phyloP scores from a whole-genome alignment of 2,329 filamentous ascomycete species.

The Chrysosporium keratinophilum region DNA sequence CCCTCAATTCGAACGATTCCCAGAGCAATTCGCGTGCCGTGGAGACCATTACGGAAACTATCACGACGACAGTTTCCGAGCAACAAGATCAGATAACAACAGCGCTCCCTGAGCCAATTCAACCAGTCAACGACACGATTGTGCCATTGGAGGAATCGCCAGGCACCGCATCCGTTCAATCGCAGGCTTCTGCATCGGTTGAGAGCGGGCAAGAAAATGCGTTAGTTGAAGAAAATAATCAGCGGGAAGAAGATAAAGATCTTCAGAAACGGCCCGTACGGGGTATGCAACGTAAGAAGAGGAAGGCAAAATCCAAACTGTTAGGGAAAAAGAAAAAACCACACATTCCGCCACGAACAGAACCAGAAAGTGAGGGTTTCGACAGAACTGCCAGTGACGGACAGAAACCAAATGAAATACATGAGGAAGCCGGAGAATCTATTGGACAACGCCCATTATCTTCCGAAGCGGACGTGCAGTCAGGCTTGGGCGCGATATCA shows the following conservation, averaged over 20 bases:
- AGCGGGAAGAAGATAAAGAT: background rate
- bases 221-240: background rate
- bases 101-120: background rate
- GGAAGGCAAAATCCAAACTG: constrained; percentile 15
- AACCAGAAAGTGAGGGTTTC: background rate
- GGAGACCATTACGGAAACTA: background rate
- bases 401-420: background rate
- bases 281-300: constrained; percentile 5
- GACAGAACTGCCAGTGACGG: background rate
- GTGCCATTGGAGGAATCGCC: background rate
- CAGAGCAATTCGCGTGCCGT: background rate
- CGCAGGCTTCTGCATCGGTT: background rate
- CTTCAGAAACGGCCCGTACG: background rate
- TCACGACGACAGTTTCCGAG: background rate
- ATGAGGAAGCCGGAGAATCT: background rate
- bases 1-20: background rate
- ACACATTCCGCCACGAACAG: background rate
- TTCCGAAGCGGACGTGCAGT: background rate
- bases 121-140: background rate
- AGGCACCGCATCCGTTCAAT: background rate
- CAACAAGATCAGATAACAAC: background rate
- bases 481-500: background rate
- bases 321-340: constrained; percentile 11
- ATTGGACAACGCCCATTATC: background rate
- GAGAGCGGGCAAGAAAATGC: background rate